phyloP scores from a whole-genome alignment of 768 basidiomycete species.

The Xerocomus potaroensis region DNA sequence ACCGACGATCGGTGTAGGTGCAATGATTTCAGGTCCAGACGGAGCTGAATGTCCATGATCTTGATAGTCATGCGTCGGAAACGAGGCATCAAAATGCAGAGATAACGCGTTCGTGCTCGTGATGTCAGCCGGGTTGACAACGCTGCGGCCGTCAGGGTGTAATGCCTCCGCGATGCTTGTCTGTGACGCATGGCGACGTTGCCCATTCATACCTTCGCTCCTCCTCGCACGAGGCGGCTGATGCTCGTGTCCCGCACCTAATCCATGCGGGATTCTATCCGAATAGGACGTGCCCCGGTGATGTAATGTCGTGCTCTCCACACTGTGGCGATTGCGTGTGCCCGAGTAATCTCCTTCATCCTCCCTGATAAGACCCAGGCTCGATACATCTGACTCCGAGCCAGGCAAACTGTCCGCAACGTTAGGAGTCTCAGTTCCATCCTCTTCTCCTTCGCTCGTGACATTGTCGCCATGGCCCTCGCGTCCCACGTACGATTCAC shows the following conservation, averaged over 20 bases:
- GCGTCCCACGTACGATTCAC: conserved; percentile 17
- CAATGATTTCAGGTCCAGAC: conserved; percentile 31
- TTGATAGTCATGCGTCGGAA: conserved; percentile 24
- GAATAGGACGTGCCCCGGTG: conserved; percentile 19
- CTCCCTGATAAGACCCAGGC: conserved; percentile 31
- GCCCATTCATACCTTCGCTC: conserved; percentile 15
- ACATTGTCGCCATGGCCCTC: conserved; percentile 9
- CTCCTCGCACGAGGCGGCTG: conserved; percentile 22
- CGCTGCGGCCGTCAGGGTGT: conserved; percentile 13
- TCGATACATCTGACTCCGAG: conserved; percentile 16
- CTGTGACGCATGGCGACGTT: conserved; percentile 22
- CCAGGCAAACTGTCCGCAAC: conserved; percentile 19
- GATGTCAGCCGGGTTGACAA: conserved; percentile 20
- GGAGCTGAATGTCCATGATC: conserved; percentile 16
- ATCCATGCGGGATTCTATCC: conserved; percentile 11
- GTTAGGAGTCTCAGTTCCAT: conserved; percentile 17
- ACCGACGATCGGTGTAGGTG: conserved; percentile 33
- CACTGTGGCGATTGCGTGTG: conserved; percentile 5
- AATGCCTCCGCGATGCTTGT: conserved; percentile 20
- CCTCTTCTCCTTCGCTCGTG: conserved; percentile 16
- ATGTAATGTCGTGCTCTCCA: conserved; percentile 10
- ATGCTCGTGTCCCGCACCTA: conserved; percentile 14
- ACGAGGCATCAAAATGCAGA: conserved; percentile 35
- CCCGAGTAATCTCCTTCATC: conserved; percentile 24
- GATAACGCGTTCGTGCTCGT: conserved; percentile 31